These are phyloP conservation scores for Ganoderma multipileum DNA, from an alignment of 1,284 basidiomycete species.

Conservation along the genomic window DNA sequence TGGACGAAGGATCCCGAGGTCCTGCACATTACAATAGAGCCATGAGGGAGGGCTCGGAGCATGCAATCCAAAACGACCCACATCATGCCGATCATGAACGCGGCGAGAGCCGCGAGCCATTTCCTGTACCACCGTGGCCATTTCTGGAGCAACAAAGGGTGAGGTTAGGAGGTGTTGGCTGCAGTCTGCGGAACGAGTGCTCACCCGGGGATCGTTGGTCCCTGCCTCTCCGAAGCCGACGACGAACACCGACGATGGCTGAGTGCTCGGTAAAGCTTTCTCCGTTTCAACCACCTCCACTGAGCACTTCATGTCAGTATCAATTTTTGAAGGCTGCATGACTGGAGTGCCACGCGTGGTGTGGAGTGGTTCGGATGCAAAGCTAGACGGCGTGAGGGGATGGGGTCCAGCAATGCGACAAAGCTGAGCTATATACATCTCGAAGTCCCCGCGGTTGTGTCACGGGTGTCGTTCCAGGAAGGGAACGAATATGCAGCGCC, in stretches of 20 bases:
- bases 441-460: background rate
- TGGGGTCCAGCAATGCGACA: background rate
- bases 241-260: background rate
- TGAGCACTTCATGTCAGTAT: background rate
- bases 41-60: background rate
- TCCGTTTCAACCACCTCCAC: slow-evolving; percentile 1
- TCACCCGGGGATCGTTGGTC: background rate
- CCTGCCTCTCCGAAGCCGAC: background rate
- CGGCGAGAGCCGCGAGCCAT: background rate
- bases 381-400: background rate
- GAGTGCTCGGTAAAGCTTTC: background rate
- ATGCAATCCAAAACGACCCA: background rate
- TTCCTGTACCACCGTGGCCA: background rate
- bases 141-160: background rate
- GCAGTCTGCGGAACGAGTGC: background rate
- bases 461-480: background rate
- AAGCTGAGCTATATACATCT: background rate
- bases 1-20: background rate
- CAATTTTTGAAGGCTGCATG: background rate
- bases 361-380: slow-evolving; percentile 1
- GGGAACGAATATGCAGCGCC: background rate
- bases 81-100: background rate
- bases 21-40: background rate
- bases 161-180: background rate
- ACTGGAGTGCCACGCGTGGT: background rate